These are phyloP conservation scores for Eucalyptus marginata DNA, from an alignment of 345 rosid genomes.

Conservation along the genomic window DNA sequence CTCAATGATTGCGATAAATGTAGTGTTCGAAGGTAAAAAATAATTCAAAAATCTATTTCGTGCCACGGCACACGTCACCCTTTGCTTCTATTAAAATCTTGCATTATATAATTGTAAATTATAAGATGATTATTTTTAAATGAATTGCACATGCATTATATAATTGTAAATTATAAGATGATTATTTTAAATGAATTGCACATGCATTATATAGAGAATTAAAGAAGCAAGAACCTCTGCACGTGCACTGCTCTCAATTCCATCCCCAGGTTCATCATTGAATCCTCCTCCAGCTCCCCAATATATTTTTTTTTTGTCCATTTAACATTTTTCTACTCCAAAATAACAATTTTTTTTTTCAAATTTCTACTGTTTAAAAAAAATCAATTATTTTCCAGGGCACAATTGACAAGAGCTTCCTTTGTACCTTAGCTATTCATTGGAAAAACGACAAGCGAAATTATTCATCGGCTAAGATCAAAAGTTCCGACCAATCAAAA, in stretches of 20 bases:
- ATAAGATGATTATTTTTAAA: too few species aligned
- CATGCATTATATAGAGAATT: neutral
- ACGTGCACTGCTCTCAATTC: neutral
- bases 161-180: neutral
- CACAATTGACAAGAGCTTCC: neutral
- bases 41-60: neutral
- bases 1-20: fast-evolving
- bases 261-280: neutral
- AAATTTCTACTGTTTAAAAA: neutral
- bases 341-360: neutral
- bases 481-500: neutral
- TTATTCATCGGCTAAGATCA: neutral
- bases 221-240: neutral
- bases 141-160: neutral
- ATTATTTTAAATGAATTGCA: neutral
- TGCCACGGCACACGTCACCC: neutral
- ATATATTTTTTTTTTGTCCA: neutral
- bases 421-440: neutral
- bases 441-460: neutral
- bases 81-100: neutral
- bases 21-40: neutral
- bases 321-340: neutral
- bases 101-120: too few species aligned
- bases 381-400: neutral
- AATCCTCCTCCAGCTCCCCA: neutral